Base-by-base conservation (phyloP, 2,329 filamentous ascomycete species). In the Talaromyces sp. region DNA sequence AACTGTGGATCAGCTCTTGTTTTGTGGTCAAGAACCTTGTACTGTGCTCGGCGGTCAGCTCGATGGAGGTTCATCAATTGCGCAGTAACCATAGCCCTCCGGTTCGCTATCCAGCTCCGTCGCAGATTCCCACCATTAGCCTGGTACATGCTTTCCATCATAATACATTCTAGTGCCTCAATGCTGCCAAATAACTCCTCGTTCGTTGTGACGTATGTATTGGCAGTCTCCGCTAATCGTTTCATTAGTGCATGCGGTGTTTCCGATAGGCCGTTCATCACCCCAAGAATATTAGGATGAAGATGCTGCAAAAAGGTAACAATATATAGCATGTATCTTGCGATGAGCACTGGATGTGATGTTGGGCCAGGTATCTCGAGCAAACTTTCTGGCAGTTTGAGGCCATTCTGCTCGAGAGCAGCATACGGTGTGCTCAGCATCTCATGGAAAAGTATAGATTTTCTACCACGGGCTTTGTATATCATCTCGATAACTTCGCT, bases 21-120 rank as follows among this genome's bases (percentile, higher is more conserved):
- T 22, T 76, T 55, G 0, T 70, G 65, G 0, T 66, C 64, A 1
- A 73, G 60, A 5, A 69, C 17, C 35, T 66, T 67, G 17, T 50
- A 50, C n/a, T 35, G 45, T 19, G 45, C 28, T n/a, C 19, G 45
- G n/a, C 19, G 35, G n/a, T 50, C 17, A 2, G 2, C n/a, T 8
- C 68, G 71, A 56, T 78, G 68, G 1, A 80, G 48, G 0, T 70
- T 75, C 66, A 79, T 71, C 55, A 77, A 62, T 61, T 80, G 77
- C 0, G 75, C 77, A 2, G 74, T 60, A 1, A 62, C 60, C 55
- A 75, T 68, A 0, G 76, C 77, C 25, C 75, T 66, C 6, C 72
- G 71, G 15, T 65, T 63, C 3, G 69, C 66, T n/a, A 75, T 56
- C 76, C 75, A 80, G 0, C 71, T 67, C 1, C 68, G 69, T 9